Evolutionary conservation across 148 eudicot genomes (phyloP), one percentile per base, ranked within the genome.

Genomic region (Camellia lanceoleosa): DNA sequence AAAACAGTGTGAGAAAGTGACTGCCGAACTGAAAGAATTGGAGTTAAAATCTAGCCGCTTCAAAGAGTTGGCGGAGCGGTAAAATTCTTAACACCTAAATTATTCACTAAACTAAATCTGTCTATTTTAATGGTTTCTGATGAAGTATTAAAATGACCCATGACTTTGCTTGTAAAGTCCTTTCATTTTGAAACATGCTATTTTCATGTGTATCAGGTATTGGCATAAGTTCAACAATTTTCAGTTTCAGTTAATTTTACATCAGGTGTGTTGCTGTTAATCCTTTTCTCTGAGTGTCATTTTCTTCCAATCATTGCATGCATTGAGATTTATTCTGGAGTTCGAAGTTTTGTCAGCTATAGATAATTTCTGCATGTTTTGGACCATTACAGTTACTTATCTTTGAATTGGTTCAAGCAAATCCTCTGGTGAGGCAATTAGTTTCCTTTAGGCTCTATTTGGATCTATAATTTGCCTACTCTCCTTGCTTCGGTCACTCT

Each of bases 201-300:
- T 46, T 7, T 80, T 51, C 4, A 59, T 81, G n/a, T 83, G 55
- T 78, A 76, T 60, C 92, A 96, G 99, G 91, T 96, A 96, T 79
- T 96, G 98, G 98, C 91, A 89, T 20, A 97, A 93, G 84, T 96
- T 93, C 89, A 96, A 96, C 79, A 96, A 92, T 79, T 96, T 93
- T 79, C 99, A 93, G 92, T 96, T 92, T 90, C 97, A 94, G 83
- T 80, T 93, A 81, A 93, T 89, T 61, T 91, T 98, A 51, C 95
- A 96, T 92, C 99, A 96, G 99, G 99, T 96, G 66, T 44, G 74
- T 72, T 79, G 61, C 82, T 80, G 7, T 76, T 11, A 9, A 47
- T 6, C n/a, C 11, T 61, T 63, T 62, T 61, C 44, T 76, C 13
- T 42, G 8, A 19, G 38, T 18, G 8, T 19, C n/a, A 7, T 46